Evolutionary conservation across 148 eudicot species (phyloP).

Genomic region (Rhododendron vialii): DNA sequence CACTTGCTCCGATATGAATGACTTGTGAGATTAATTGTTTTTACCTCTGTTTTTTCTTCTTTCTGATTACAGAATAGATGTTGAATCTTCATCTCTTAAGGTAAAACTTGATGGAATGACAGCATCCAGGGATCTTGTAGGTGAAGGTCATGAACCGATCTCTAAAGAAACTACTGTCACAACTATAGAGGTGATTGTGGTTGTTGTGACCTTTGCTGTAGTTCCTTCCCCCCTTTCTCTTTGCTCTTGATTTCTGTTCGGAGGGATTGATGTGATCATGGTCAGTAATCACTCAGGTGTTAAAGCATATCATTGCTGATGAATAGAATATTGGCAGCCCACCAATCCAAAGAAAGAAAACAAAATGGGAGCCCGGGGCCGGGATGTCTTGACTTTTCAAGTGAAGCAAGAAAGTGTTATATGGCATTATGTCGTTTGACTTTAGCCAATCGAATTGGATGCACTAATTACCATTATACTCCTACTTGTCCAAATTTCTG

Average conservation of each 20-base stretch:
- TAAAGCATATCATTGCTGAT: neutral
- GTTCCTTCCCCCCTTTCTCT: neutral
- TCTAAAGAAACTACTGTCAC: conserved; percentile 40
- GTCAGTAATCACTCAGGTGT: conserved; percentile 1
- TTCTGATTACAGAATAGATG: conserved; percentile 69
- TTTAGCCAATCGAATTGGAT: neutral
- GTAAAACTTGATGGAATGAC: conserved; percentile 59
- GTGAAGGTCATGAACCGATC: conserved; percentile 37
- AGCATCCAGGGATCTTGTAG: conserved; percentile 30
- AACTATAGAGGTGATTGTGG: conserved; percentile 62
- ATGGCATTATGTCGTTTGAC: neutral
- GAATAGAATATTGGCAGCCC: neutral
- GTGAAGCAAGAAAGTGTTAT: neutral
- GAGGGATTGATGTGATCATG: conserved; percentile 1
- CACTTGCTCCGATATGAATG: neutral
- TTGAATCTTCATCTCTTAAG: conserved; percentile 56
- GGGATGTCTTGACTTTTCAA: neutral
- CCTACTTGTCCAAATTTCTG: neutral
- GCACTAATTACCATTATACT: neutral
- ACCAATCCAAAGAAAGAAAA: neutral
- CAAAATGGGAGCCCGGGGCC: neutral
- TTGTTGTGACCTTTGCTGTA: neutral
- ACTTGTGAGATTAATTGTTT: neutral
- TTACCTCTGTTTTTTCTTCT: conserved; percentile 6
- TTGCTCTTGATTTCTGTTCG: neutral